A percentile compares a stretch with the other conserved stretches of the same genome.
phyloP scores from a whole-genome alignment of 352 stramenopile species.

The Globisporangium spiculum region DNA sequence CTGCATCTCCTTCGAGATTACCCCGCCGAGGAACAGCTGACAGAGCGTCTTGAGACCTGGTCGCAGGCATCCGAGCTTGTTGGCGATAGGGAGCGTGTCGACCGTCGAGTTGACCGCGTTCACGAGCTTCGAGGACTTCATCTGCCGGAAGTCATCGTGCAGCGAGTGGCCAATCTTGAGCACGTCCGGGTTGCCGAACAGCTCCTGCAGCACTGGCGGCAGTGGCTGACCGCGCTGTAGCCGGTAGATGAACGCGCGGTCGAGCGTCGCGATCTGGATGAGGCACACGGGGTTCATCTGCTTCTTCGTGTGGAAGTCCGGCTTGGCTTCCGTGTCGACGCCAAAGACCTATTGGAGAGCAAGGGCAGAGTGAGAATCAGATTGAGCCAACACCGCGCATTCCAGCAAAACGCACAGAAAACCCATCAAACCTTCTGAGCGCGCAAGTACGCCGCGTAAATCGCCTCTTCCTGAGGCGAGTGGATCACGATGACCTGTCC shows the following conservation, averaged over 20 bases:
- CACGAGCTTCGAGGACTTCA: slow-evolving; percentile 59
- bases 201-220: slow-evolving; percentile 48
- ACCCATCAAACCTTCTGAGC: slow-evolving; percentile 31
- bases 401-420: background rate
- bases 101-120: slow-evolving; percentile 62
- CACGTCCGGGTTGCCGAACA: slow-evolving; percentile 55
- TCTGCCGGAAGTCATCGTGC: slow-evolving; percentile 67
- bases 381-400: background rate
- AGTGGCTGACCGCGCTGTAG: slow-evolving; percentile 49
- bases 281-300: slow-evolving; percentile 69
- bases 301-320: slow-evolving; percentile 55
- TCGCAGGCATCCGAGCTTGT: slow-evolving; percentile 72
- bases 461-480: slow-evolving; percentile 49
- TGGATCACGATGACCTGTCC: slow-evolving; percentile 62
- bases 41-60: slow-evolving; percentile 72
- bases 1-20: slow-evolving; percentile 84
- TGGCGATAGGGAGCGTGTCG: slow-evolving; percentile 76
- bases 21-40: slow-evolving; percentile 65
- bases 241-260: slow-evolving; percentile 71
- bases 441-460: slow-evolving; percentile 46
- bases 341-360: slow-evolving; percentile 27
- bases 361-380: background rate
- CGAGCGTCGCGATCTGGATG: slow-evolving; percentile 76
- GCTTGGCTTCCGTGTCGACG: slow-evolving; percentile 80
- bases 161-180: slow-evolving; percentile 81